phyloP scores from a whole-genome alignment of 495 filamentous ascomycete genomes.

The Neurospora sp. region DNA sequence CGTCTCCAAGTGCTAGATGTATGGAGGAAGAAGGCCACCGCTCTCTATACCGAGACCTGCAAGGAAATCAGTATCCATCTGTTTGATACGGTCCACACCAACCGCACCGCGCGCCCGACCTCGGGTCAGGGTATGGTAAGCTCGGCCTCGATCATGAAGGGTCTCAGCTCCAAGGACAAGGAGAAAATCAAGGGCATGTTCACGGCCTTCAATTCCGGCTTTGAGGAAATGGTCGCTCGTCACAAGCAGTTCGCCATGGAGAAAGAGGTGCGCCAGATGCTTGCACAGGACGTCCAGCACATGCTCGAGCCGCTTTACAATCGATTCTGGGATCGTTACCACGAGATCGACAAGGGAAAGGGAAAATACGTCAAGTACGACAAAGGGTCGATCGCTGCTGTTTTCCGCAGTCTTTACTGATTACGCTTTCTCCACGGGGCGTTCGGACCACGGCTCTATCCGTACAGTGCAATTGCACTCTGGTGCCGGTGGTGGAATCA shows the following conservation, averaged over 20 bases:
- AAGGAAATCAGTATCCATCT: constrained; percentile 76
- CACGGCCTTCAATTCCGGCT: constrained; percentile 72
- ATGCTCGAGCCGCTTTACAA: constrained; percentile 91
- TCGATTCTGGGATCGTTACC: constrained; percentile 94
- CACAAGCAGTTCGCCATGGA: constrained; percentile 82
- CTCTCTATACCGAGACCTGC: constrained; percentile 80
- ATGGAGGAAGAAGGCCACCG: constrained; percentile 78
- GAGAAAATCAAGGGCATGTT: constrained; percentile 96
- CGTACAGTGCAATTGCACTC: not conserved
- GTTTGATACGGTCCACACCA: constrained; percentile 88
- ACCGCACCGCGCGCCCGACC: constrained; percentile 52
- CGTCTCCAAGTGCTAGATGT: constrained; percentile 57
- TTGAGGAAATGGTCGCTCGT: constrained; percentile 74
- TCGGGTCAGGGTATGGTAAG: constrained; percentile 60
- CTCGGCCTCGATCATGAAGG: constrained; percentile 72
- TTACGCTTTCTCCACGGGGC: not conserved
- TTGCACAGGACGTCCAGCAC: constrained; percentile 73
- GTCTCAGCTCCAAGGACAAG: constrained; percentile 76
- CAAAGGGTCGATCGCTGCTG: constrained; percentile 53
- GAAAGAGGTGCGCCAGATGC: constrained; percentile 67
- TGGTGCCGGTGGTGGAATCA: not conserved
- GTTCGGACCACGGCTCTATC: not conserved
- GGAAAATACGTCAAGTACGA: constrained; percentile 98
- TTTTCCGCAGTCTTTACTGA: constrained; percentile 42
- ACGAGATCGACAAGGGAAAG: constrained; percentile 92